Percentiles rank a stretch among this genome's conserved stretches.
Evolutionary conservation across 2,329 filamentous ascomycete species (phyloP).

Genomic region (Nigrospora oryzae): DNA sequence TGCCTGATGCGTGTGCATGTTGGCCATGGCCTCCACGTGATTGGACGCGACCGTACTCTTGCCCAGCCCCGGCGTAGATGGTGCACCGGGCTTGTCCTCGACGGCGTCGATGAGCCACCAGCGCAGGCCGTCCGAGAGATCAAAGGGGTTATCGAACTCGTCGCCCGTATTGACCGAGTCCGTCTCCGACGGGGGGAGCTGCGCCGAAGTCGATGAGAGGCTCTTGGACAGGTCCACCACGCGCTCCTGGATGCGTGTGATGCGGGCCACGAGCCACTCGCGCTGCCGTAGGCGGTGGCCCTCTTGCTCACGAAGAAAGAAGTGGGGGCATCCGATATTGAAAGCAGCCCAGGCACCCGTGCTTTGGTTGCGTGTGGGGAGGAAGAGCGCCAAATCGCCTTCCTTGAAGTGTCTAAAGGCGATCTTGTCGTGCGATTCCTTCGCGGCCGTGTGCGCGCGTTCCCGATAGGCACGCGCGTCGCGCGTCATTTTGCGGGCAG

Average conservation of each 20-base stretch:
- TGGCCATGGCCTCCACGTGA: conserved; percentile 78
- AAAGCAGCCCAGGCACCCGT: conserved; percentile 97
- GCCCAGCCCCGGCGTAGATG: conserved; percentile 83
- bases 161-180: conserved; percentile 46
- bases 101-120: conserved; percentile 94
- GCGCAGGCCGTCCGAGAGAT: conserved; percentile 84
- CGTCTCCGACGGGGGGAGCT: conserved; percentile 30
- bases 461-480: conserved; percentile 83
- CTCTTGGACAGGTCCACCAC: conserved; percentile 87
- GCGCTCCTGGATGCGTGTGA: conserved; percentile 82
- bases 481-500: conserved; percentile 86
- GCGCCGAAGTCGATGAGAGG: conserved; percentile 37
- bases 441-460: conserved; percentile 70
- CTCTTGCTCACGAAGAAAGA: conserved; percentile 91
- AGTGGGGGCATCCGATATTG: conserved; percentile 95
- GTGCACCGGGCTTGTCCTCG: conserved; percentile 87
- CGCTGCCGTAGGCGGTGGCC: conserved; percentile 73
- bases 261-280: conserved; percentile 95
- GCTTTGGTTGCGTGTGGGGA: conserved; percentile 89
- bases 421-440: conserved; percentile 91
- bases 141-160: conserved; percentile 94
- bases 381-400: conserved; percentile 85
- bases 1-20: conserved; percentile 44
- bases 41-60: conserved; percentile 88
- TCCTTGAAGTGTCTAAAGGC: conserved; percentile 94